phyloP scores from a whole-genome alignment of 306 rosid genomes.

The Acacia melanoxylon region DNA sequence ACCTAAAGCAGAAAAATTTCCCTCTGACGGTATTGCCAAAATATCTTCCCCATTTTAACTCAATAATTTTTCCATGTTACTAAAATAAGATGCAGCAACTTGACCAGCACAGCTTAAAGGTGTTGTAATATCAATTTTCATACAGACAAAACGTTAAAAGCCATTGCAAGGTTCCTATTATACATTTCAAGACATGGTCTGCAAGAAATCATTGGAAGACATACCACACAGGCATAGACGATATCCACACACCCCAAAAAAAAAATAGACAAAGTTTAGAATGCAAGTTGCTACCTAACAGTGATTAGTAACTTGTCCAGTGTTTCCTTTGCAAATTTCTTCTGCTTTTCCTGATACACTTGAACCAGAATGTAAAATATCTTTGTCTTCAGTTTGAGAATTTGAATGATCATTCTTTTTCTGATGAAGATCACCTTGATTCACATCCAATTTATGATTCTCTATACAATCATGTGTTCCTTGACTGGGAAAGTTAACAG shows the following conservation, averaged over 20 bases:
- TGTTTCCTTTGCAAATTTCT: constrained; percentile 37
- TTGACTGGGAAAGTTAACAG: constrained; percentile 29
- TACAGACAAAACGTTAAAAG: not conserved
- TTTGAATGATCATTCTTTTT: constrained; percentile 34
- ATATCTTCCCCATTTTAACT: not conserved
- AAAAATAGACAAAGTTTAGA: constrained; percentile 6
- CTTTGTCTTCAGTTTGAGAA: constrained; percentile 42
- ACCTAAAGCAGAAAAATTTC: not conserved
- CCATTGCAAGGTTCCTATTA: not conserved
- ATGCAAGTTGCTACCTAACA: constrained; percentile 42
- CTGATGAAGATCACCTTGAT: constrained; percentile 23
- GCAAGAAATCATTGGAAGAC: not conserved
- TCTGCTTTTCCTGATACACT: constrained; percentile 34
- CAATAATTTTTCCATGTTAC: not conserved
- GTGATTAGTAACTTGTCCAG: constrained; percentile 35
- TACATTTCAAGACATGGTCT: not conserved
- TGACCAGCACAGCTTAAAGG: not conserved
- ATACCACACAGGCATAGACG: not conserved
- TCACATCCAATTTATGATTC: constrained; percentile 24
- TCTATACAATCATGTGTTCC: constrained; percentile 30
- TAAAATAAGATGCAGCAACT: not conserved
- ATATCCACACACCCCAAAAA: not conserved
- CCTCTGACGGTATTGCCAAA: too few species aligned
- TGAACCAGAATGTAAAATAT: constrained; percentile 37
- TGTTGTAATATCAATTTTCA: not conserved